Percentiles rank a stretch among this genome's conserved stretches.
phyloP scores from a whole-genome alignment of 2,329 filamentous ascomycete species.

The Chaetomiaceae sp. region DNA sequence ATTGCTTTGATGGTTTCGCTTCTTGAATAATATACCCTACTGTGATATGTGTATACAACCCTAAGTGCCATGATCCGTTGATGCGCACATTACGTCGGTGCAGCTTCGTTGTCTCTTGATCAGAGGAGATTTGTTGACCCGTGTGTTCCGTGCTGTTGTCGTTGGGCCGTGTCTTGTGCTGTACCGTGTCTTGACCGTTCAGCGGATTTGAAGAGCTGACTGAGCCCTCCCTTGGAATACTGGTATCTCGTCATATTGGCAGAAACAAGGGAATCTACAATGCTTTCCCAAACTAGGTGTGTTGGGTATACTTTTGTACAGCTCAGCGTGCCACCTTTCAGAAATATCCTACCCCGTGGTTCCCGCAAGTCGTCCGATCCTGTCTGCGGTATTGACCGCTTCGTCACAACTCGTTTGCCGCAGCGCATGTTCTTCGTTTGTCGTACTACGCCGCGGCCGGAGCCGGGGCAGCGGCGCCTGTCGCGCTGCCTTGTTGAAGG shows the following conservation, averaged over 20 bases:
- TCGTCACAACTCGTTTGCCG: no score
- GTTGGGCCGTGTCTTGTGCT: no score
- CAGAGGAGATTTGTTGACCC: no score
- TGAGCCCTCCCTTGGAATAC: no score
- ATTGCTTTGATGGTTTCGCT: background rate
- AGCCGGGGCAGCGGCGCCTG: slow-evolving; percentile 26
- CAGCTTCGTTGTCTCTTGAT: no score
- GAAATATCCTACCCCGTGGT: background rate
- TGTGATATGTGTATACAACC: slow-evolving; percentile 2
- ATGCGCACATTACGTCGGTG: background rate
- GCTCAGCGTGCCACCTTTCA: background rate
- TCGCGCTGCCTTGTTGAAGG: slow-evolving; percentile 24
- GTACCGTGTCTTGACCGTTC: no score
- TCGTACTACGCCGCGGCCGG: slow-evolving; percentile 23
- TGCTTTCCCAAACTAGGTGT: background rate
- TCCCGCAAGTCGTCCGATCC: no score
- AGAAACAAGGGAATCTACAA: background rate
- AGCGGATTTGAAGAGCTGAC: no score
- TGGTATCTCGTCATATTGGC: no score
- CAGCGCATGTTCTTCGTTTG: background rate
- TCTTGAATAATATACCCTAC: slow-evolving; percentile 6
- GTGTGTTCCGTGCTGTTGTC: no score
- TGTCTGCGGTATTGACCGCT: no score
- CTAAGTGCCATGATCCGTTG: background rate
- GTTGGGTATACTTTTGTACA: slow-evolving; percentile 8